Evolutionary conservation across 139 green algal genomes (phyloP).

Genomic region (Chlamydomonas urium): DNA sequence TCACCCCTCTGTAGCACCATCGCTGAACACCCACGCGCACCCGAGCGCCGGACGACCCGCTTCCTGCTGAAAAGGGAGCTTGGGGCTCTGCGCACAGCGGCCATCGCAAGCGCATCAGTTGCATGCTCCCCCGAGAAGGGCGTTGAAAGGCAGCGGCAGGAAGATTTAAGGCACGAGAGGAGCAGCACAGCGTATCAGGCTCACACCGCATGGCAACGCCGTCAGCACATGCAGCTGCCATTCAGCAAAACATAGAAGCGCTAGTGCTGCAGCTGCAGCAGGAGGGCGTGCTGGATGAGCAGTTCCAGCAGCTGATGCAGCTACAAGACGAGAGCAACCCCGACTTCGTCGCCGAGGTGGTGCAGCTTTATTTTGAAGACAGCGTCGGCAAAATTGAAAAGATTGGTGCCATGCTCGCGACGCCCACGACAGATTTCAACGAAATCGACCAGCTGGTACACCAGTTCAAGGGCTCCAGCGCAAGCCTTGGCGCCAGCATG

Average conservation of each 20-base stretch:
- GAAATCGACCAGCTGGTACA: slow-evolving; percentile 77
- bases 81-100: no score
- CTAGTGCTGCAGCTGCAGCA: slow-evolving; percentile 22
- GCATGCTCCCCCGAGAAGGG: no score
- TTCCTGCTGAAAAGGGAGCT: no score
- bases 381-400: slow-evolving; percentile 55
- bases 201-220: no score
- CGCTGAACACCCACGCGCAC: no score
- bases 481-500: slow-evolving; percentile 54
- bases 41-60: no score
- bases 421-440: slow-evolving; percentile 44
- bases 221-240: no score
- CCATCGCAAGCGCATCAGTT: no score
- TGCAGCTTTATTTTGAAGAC: slow-evolving; percentile 82
- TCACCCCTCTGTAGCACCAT: no score
- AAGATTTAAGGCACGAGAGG: no score
- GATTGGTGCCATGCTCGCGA: slow-evolving; percentile 38
- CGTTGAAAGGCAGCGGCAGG: no score
- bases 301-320: slow-evolving; percentile 77
- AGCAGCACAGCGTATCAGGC: no score
- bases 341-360: slow-evolving; percentile 74
- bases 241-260: slow-evolving; percentile 20
- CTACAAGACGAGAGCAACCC: slow-evolving; percentile 84
- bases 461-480: slow-evolving; percentile 84
- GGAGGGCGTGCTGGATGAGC: slow-evolving; percentile 42